Conservation (phyloP, 306 rosid species). For the Pyrus bretschneideri region DNA sequence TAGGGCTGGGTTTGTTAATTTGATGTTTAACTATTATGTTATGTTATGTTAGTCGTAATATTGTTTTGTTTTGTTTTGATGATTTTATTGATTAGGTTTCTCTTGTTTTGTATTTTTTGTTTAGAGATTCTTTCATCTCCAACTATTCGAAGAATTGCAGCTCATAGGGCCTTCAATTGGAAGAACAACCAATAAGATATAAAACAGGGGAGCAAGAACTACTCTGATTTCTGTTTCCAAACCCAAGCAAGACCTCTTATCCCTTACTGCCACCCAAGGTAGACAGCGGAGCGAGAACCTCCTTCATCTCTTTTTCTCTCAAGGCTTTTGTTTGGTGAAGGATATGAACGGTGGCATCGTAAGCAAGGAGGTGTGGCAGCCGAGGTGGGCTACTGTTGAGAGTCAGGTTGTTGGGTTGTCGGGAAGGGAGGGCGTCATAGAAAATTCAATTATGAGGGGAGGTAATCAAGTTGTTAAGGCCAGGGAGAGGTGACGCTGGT, state of each 20-base stretch:
- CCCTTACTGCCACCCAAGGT: too few species aligned
- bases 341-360: too few species aligned
- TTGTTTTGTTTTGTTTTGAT: neutral
- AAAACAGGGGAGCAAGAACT: slow-evolving; percentile 49
- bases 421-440: too few species aligned
- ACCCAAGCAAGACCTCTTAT: slow-evolving; percentile 36
- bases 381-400: too few species aligned
- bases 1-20: neutral
- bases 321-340: too few species aligned
- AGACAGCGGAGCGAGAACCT: too few species aligned
- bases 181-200: slow-evolving; percentile 36
- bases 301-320: too few species aligned
- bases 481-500: too few species aligned
- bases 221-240: slow-evolving; percentile 57
- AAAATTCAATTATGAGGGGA: too few species aligned
- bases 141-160: slow-evolving; percentile 62
- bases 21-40: neutral
- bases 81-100: slow-evolving; percentile 6
- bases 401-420: too few species aligned
- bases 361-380: too few species aligned
- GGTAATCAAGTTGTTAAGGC: too few species aligned
- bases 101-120: neutral
- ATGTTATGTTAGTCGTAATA: slow-evolving; percentile 3
- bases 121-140: slow-evolving; percentile 69
- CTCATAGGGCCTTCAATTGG: slow-evolving; percentile 45